A percentile compares a stretch with the other conserved stretches of the same genome.
phyloP scores from a whole-genome alignment of 2,329 filamentous ascomycete species.

The Verticillium longisporum region DNA sequence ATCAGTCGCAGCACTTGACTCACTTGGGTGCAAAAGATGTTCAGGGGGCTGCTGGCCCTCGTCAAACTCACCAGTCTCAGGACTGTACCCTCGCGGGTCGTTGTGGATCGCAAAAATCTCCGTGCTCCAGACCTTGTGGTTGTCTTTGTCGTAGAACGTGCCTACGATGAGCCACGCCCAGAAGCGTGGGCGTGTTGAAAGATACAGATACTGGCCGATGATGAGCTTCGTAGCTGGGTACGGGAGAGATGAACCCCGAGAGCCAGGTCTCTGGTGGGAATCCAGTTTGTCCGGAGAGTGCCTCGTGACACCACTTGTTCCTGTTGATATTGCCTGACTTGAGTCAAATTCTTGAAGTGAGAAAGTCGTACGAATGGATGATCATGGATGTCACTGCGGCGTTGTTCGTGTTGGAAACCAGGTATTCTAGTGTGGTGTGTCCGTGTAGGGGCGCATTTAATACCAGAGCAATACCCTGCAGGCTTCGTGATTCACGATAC shows the following conservation, averaged over 20 bases:
- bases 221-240: conserved; percentile 36
- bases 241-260: conserved; percentile 22
- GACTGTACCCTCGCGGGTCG: background rate
- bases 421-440: too few relatives aligned
- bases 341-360: too few relatives aligned
- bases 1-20: background rate
- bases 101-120: conserved; percentile 27
- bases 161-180: conserved; percentile 42
- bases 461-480: too few relatives aligned
- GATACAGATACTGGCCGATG: conserved; percentile 33
- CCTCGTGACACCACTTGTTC: background rate
- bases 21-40: background rate
- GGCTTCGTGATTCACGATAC: too few relatives aligned
- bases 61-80: conserved; percentile 5
- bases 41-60: background rate
- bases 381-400: too few relatives aligned
- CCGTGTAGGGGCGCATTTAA: too few relatives aligned
- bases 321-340: too few relatives aligned
- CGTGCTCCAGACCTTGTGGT: conserved; percentile 36
- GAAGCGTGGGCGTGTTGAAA: conserved; percentile 21
- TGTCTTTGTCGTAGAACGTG: conserved; percentile 36
- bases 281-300: conserved; percentile 16
- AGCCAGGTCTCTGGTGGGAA: conserved; percentile 7
- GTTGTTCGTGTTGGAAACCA: too few relatives aligned
- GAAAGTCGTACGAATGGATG: too few relatives aligned